Evolutionary conservation across 192 early-diverging fungal species (phyloP), one percentile per base, ranked within the genome.

Genomic region (Borealophlyctis nickersoniae): DNA sequence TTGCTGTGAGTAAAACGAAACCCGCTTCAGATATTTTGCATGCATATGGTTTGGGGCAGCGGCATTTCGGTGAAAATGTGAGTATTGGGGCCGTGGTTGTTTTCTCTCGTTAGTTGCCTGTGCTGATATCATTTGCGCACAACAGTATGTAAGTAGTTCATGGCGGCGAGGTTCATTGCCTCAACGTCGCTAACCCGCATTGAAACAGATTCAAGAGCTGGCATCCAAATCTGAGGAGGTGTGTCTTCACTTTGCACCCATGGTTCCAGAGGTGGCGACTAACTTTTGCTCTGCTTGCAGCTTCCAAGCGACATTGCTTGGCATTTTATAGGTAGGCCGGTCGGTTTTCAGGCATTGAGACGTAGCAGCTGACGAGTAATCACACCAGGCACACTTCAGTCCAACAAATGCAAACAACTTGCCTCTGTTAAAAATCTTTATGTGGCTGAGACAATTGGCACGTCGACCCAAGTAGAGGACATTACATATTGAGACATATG

Each of bases 1-100:
- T 99, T 0, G 95, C 96, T 0, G 93, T 99, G 33, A 92, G 89
- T 75, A 99, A 99, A 73, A 87, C 86, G 36, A 97, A 96, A 75
- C 92, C 95, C 16, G 79, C 76, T 16, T 82, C 82, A 3, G 94
- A 92, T 74, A 81, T 98, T 32, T 45, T 79, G 63, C 80, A 77
- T 0, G 89, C 89, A 2, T 93, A 97, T 67, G 80, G 87, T 32
- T 53, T 66, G n/a, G 91, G 92, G 0, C 96, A 98, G 36, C 81
- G 89, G 23, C 92, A 98, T 62, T 98, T 97, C 78, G 96, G 96
- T 63, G 96, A 98, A 56, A 98, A 98, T 77, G 91, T 91, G 78
- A 65, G 79, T 70, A 4, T 50, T 61, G 33, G 36, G 32, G 27
- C 45, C 23, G 4, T 55, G 53, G 29, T 28, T 16, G 22, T 26